These are phyloP conservation scores for Beauveria medogensis DNA, from an alignment of 2,329 filamentous ascomycete species.

Conservation along the genomic window DNA sequence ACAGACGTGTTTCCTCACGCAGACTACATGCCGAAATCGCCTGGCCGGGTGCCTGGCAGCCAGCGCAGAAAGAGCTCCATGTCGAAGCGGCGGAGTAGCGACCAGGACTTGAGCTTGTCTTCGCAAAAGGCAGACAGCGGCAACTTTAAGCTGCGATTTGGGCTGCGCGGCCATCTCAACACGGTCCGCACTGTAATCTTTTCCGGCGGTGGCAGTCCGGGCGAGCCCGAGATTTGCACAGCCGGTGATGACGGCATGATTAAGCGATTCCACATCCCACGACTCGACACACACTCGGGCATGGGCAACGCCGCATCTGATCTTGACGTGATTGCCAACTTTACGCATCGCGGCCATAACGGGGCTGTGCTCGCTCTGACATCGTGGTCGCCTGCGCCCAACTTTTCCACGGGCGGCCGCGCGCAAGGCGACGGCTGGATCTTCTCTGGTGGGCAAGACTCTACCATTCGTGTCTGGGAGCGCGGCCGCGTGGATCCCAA, in stretches of 20 bases:
- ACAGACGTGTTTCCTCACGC: constrained; percentile 81
- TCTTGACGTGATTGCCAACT: constrained; percentile 85
- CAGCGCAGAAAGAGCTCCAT: constrained; percentile 77
- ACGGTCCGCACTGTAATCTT: constrained; percentile 94
- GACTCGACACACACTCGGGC: constrained; percentile 52
- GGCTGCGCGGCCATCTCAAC: constrained; percentile 84
- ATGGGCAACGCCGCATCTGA: constrained; percentile 56
- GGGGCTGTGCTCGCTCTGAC: constrained; percentile 82
- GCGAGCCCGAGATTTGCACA: constrained; percentile 94
- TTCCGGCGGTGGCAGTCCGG: constrained; percentile 88
- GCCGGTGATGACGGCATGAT: constrained; percentile 92
- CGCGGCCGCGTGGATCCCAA: constrained; percentile 90
- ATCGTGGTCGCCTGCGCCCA: constrained; percentile 78
- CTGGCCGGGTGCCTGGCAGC: constrained; percentile 57
- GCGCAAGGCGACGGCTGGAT: constrained; percentile 94
- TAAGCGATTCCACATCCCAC: constrained; percentile 93
- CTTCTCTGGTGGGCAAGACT: constrained; percentile 93
- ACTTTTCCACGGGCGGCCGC: constrained; percentile 81
- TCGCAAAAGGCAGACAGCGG: constrained; percentile 58
- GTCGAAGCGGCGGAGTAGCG: constrained; percentile 60
- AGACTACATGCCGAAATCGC: constrained; percentile 73
- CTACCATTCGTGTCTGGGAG: constrained; percentile 92
- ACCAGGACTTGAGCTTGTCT: constrained; percentile 51
- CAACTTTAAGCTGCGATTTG: constrained; percentile 88
- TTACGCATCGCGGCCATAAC: constrained; percentile 90